Evolutionary conservation across 805 yeast genomes (phyloP), one percentile per base, ranked within the genome.

Genomic region (Jamesozyma jinghongensis): DNA sequence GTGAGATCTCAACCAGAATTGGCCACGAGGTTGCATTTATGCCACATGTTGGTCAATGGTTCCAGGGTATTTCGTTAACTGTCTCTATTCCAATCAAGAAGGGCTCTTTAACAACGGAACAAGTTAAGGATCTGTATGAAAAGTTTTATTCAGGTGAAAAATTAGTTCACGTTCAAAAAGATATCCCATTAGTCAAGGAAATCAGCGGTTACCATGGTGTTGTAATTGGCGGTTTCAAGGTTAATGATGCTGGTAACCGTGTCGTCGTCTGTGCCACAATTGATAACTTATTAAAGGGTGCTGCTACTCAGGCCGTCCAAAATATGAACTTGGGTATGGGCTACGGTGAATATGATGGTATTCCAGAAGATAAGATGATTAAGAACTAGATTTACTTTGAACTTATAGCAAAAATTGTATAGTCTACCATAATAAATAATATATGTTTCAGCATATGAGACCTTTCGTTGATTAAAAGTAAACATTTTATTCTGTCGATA

Each of bases 11-110:
- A 32, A 57, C 72, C 13, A 88, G 82, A 51, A 69, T 92, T 45
- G 94, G 94, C 3, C 65, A 68, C 33, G 74, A 77, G 27, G 86
- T 92, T 37, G 90, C 95, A 3, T 92, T 92, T 63, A 77, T 84
- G 49, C 98, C 99, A 17, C 99, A 92, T 57, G 99, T 92, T 45
- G 98, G 97, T 2, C 94, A 83, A 62, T 92, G 98, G 98, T 92
- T 92, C 78, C 97, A 94, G 67, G 99, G 99, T 53, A 92, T 92
- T 51, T 74, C 95, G 1, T 84, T 84, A 56, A 90, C 99, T 17
- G 81, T 92, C 41, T 79, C 86, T 32, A 83, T 92, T 44, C 98
- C 98, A 39, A 74, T 92, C 56, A 80, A 75, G 53, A 69, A 74
- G 46, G 70, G 76, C 40, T 68, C 71, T 32, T 66, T 88, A 49